These are phyloP conservation scores for Rhynchospora breviuscula DNA, from an alignment of 176 grass and related monocot species.

Conservation along the genomic window DNA sequence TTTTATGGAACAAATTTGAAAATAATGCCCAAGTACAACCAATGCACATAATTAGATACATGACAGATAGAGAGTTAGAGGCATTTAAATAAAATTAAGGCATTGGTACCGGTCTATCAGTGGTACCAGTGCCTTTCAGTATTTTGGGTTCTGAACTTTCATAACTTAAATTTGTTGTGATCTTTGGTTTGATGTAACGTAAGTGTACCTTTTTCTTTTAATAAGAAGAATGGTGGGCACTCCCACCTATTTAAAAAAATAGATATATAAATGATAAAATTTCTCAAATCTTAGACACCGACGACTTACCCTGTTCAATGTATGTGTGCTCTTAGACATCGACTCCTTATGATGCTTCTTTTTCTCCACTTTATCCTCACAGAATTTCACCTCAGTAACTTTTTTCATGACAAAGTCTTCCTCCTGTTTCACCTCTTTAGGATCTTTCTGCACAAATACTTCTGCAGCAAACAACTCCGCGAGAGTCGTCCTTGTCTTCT, in stretches of 20 bases:
- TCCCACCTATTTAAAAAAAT: too few species aligned
- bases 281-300: conserved; percentile 13
- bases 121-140: too few species aligned
- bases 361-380: conserved; percentile 39
- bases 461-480: conserved; percentile 96
- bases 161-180: too few species aligned
- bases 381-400: conserved; percentile 27
- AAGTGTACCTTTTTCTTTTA: too few species aligned
- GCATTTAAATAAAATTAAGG: too few species aligned
- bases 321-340: conserved; percentile 33
- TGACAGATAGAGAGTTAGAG: background rate
- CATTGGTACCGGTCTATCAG: too few species aligned
- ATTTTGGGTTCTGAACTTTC: too few species aligned
- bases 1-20: background rate
- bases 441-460: conserved; percentile 27
- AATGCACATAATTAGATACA: background rate
- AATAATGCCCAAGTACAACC: background rate
- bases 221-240: too few species aligned
- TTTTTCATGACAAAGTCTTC: background rate
- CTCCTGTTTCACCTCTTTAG: conserved; percentile 1
- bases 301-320: conserved; percentile 64
- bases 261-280: too few species aligned
- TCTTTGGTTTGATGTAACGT: too few species aligned
- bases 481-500: conserved; percentile 81
- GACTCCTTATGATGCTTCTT: conserved; percentile 48